Evolutionary conservation across 2,329 filamentous ascomycete species (phyloP).

Genomic region (Fusarium dlaminii): DNA sequence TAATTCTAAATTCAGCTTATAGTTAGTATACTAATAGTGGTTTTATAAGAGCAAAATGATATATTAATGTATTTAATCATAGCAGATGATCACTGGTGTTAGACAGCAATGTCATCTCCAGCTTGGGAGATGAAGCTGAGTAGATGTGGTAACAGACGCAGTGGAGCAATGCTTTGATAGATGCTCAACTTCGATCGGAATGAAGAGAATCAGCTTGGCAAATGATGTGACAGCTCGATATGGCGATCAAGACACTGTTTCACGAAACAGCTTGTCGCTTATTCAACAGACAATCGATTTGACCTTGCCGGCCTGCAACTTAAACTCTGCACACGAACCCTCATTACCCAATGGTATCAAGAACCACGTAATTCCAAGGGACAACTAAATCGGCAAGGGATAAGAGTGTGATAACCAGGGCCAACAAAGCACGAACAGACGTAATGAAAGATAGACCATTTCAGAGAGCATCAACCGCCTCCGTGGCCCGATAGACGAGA

Average conservation of each 20-base stretch:
- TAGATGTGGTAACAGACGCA: neutral
- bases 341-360: neutral
- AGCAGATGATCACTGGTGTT: neutral
- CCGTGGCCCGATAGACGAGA: neutral
- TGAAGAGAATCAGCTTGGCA: neutral
- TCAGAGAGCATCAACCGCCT: neutral
- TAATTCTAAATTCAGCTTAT: neutral
- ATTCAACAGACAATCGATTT: neutral
- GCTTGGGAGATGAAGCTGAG: neutral
- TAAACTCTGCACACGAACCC: neutral
- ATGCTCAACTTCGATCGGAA: neutral
- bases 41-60: neutral
- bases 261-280: neutral
- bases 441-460: neutral
- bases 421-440: neutral
- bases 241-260: neutral
- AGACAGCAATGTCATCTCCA: neutral
- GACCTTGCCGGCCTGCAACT: neutral
- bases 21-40: no score
- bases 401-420: neutral
- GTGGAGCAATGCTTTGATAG: neutral
- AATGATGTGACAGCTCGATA: neutral
- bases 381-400: accelerated
- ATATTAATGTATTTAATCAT: accelerated
- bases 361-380: neutral